Conservation (phyloP, 2,329 filamentous ascomycete genomes). For the Ophiostoma triangulosporum region DNA sequence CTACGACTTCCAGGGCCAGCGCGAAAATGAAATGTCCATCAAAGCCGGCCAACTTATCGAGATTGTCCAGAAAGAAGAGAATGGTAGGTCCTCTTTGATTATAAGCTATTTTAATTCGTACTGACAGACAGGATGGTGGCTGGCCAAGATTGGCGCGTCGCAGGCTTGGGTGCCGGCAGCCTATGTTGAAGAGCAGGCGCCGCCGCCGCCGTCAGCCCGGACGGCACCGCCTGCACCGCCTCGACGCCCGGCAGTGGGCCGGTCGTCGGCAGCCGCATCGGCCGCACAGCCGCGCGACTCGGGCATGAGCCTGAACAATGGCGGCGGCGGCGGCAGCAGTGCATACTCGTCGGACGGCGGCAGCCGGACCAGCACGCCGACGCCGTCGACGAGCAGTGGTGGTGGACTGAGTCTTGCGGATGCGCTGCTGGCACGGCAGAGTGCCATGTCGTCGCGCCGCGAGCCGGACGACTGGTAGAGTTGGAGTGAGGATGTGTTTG, state of each 20-base stretch:
- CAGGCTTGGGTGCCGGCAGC: slow-evolving; percentile 91
- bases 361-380: slow-evolving; percentile 59
- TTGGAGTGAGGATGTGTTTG: slow-evolving; percentile 1
- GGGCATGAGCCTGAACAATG: slow-evolving; percentile 45
- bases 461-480: slow-evolving; percentile 57
- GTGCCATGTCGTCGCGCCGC: slow-evolving; percentile 58
- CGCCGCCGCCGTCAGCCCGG: slow-evolving; percentile 44
- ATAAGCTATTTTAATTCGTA: background rate
- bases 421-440: slow-evolving; percentile 63
- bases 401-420: slow-evolving; percentile 66
- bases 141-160: slow-evolving; percentile 58
- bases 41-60: slow-evolving; percentile 69
- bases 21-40: slow-evolving; percentile 73
- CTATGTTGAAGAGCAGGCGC: slow-evolving; percentile 74
- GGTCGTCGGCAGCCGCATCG: slow-evolving; percentile 44
- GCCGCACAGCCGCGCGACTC: slow-evolving; percentile 59
- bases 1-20: slow-evolving; percentile 82
- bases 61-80: slow-evolving; percentile 86
- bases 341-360: slow-evolving; percentile 32
- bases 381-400: slow-evolving; percentile 44
- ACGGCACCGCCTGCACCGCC: slow-evolving; percentile 56
- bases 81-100: slow-evolving; percentile 44
- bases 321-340: slow-evolving; percentile 22
- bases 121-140: slow-evolving; percentile 71
- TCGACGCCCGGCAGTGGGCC: slow-evolving; percentile 54